phyloP scores from a whole-genome alignment of 306 rosid species.

The Casuarina equisetifolia region DNA sequence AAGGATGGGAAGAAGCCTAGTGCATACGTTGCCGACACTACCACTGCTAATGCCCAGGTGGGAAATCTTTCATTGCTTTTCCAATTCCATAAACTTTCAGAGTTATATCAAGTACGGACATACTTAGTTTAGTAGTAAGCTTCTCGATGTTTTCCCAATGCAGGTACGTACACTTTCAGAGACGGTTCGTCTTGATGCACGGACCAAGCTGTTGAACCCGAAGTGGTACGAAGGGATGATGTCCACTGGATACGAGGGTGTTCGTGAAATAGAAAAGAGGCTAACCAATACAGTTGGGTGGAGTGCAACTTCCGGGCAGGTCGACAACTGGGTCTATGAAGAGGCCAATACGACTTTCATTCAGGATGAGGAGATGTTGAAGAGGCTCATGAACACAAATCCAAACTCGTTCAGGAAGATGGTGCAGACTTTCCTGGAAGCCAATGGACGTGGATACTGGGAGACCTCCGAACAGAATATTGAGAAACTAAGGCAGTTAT shows the following conservation, averaged over 20 bases:
- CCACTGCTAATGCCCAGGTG: constrained; percentile 99
- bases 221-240: constrained; percentile 99
- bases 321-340: constrained; percentile 98
- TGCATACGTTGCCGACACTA: constrained; percentile 95
- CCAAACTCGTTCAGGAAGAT: constrained; percentile 95
- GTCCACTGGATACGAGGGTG: constrained; percentile 93
- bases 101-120: too few species aligned
- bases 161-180: constrained; percentile 96
- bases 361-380: constrained; percentile 87
- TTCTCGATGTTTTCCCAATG: constrained; percentile 20
- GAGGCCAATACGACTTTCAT: constrained; percentile 97
- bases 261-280: constrained; percentile 93
- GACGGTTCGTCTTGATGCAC: constrained; percentile 95
- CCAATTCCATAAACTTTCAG: constrained; percentile 3
- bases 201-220: constrained; percentile 92
- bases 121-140: neutral
- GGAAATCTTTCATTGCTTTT: constrained; percentile 17
- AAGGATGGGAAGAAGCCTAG: constrained; percentile 98
- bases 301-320: constrained; percentile 99
- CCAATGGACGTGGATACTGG: constrained; percentile 98
- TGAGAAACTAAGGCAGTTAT: constrained; percentile 79
- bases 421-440: constrained; percentile 94
- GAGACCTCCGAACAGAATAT: constrained; percentile 82
- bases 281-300: constrained; percentile 96
- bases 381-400: constrained; percentile 79